A percentile compares a stretch with the other conserved stretches of the same genome.
phyloP scores from a whole-genome alignment of 805 yeast species.

The Candida stauntonica region DNA sequence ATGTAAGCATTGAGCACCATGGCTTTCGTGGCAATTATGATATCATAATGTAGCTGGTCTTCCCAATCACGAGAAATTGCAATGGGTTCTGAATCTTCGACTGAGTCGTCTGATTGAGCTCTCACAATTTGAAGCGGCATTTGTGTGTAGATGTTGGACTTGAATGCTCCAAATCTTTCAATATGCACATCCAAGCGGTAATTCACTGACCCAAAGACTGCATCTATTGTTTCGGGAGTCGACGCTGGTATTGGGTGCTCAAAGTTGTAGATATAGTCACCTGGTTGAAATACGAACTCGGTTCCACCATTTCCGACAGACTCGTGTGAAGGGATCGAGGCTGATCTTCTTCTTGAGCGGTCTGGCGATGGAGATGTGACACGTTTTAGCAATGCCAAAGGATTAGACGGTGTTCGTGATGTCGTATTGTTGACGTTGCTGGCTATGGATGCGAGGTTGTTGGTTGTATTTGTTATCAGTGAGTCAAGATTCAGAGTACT shows the following conservation, averaged over 20 bases:
- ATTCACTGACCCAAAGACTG: conserved; percentile 75
- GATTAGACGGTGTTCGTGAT: conserved; percentile 13
- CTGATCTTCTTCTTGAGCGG: conserved; percentile 16
- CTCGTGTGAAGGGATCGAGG: conserved; percentile 8
- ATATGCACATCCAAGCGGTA: conserved; percentile 68
- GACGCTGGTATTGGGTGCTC: conserved; percentile 83
- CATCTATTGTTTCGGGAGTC: conserved; percentile 73
- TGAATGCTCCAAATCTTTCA: conserved; percentile 82
- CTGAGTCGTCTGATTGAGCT: conserved; percentile 69
- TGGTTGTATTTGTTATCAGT: conserved; percentile 3
- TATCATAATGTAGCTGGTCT: conserved; percentile 83
- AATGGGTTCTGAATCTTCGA: conserved; percentile 91
- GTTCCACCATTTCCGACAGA: conserved; percentile 1
- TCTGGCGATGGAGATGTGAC: conserved; percentile 27
- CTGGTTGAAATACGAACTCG: conserved; percentile 60
- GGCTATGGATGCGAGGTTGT: neutral
- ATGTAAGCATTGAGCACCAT: conserved; percentile 77
- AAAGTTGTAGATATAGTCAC: conserved; percentile 89
- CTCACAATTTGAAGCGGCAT: conserved; percentile 66
- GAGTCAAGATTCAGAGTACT: conserved; percentile 27
- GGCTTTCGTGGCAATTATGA: conserved; percentile 84
- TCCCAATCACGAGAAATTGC: conserved; percentile 93
- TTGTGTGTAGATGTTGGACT: conserved; percentile 62
- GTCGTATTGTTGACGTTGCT: neutral
- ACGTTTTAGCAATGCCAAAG: conserved; percentile 21